Conservation (phyloP, 805 yeast genomes). For the Yarrowia osloensis region DNA sequence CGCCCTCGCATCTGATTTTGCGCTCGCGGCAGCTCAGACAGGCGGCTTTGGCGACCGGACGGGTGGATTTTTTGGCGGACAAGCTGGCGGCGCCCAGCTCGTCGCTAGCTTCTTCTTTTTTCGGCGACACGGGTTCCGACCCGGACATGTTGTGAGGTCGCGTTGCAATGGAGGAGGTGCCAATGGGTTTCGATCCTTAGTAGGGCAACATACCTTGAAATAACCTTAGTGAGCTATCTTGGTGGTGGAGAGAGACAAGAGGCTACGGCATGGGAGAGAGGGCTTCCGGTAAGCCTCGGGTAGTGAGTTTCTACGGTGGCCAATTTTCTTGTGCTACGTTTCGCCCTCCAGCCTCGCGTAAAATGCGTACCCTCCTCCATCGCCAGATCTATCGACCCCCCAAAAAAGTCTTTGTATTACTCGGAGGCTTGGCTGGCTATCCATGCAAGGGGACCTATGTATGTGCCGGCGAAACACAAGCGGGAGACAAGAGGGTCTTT, state of each 20-base stretch:
- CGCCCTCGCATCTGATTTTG: slow-evolving; percentile 32
- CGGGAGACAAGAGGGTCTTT: not conserved
- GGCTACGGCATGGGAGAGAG: no score
- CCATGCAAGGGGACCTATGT: not conserved
- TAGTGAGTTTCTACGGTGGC: not conserved
- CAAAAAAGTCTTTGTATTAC: not conserved
- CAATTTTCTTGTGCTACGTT: not conserved
- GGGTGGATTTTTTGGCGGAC: not conserved
- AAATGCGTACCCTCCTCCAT: not conserved
- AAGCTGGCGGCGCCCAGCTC: not conserved
- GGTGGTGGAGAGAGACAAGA: not conserved
- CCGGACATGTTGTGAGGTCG: slow-evolving; percentile 19
- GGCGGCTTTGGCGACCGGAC: slow-evolving; percentile 31
- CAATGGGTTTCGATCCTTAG: not conserved
- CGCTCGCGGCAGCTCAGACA: slow-evolving; percentile 32
- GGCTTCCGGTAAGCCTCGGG: no score
- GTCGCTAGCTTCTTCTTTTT: slow-evolving; percentile 12
- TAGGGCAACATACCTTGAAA: not conserved
- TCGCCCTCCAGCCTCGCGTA: not conserved
- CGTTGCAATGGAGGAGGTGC: not conserved
- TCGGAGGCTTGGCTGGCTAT: slow-evolving; percentile 5
- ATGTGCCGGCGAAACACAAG: not conserved
- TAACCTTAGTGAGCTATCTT: not conserved
- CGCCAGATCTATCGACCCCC: not conserved
- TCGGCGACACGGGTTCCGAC: slow-evolving; percentile 29